A percentile compares a stretch with the other conserved stretches of the same genome.
Conservation (phyloP, 2,329 filamentous ascomycete genomes). For the Phialemonium atrogriseum region DNA sequence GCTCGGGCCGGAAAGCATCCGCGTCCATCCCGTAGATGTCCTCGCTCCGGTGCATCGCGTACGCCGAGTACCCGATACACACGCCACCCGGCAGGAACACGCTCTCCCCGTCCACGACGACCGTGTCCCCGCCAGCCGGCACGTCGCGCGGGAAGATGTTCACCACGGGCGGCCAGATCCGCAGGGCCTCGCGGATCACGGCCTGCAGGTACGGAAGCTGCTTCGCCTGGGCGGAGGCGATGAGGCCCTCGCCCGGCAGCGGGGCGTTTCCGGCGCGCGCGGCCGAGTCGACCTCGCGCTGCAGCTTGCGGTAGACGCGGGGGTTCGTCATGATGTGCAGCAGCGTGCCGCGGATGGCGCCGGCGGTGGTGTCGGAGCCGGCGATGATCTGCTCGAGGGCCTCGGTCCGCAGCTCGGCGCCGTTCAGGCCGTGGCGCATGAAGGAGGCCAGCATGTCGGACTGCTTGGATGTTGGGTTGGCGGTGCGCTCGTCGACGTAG, state of each 20-base stretch:
- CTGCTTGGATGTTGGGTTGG: slow-evolving; percentile 10
- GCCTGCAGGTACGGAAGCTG: slow-evolving; percentile 27
- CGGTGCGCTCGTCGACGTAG: slow-evolving; percentile 17
- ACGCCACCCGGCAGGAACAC: slow-evolving; percentile 29
- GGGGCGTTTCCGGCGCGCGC: too few species aligned
- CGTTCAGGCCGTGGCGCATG: slow-evolving; percentile 16
- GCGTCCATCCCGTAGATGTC: slow-evolving; percentile 26
- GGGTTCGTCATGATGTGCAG: too few species aligned
- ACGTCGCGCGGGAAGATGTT: slow-evolving; percentile 14
- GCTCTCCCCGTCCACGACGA: slow-evolving; percentile 19
- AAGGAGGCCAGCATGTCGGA: slow-evolving; percentile 23
- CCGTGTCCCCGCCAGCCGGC: slow-evolving; percentile 19
- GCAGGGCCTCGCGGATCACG: slow-evolving; percentile 28
- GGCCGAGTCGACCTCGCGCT: too few species aligned
- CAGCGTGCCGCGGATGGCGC: too few species aligned
- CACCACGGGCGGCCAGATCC: slow-evolving; percentile 24
- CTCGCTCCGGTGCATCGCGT: slow-evolving; percentile 22
- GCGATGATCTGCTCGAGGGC: too few species aligned
- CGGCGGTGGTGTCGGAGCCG: too few species aligned
- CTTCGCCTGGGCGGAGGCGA: slow-evolving; percentile 17
- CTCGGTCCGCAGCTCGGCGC: slow-evolving; percentile 18
- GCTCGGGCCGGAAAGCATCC: slow-evolving; percentile 31
- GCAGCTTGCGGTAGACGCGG: too few species aligned
- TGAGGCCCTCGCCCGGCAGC: slow-evolving; percentile 2
- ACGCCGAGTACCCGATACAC: slow-evolving; percentile 18